Percentiles rank a stretch among this genome's conserved stretches.
phyloP scores from a whole-genome alignment of 164 flowering plant species.

The Aristolochia fimbriata region DNA sequence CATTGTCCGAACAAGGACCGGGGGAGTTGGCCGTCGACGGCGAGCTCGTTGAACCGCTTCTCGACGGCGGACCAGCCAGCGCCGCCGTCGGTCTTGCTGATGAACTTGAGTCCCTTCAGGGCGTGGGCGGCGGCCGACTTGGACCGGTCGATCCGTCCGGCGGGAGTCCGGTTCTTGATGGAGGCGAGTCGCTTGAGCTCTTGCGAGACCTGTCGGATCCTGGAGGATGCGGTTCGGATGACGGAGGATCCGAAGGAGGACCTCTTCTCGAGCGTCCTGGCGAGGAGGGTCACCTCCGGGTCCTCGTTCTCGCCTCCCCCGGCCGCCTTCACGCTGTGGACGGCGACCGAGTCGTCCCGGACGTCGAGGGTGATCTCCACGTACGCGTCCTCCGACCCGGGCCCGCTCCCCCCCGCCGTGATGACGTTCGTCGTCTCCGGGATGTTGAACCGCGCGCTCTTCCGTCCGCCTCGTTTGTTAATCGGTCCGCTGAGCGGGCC shows the following conservation, averaged over 20 bases:
- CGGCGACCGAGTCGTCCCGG: conserved; percentile 46
- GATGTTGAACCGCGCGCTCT: conserved; percentile 46
- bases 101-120: conserved; percentile 80
- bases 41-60: conserved; percentile 30
- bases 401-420: conserved; percentile 1
- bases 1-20: conserved; percentile 40
- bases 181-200: conserved; percentile 50
- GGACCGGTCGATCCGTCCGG: conserved; percentile 36
- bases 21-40: conserved; percentile 29
- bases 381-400: conserved; percentile 20
- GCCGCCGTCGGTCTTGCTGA: conserved; percentile 48
- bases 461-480: conserved; percentile 28
- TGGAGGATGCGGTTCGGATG: conserved; percentile 31
- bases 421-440: conserved; percentile 17
- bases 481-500: conserved; percentile 34
- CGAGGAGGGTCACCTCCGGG: conserved; percentile 37
- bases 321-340: conserved; percentile 53
- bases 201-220: conserved; percentile 48
- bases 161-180: conserved; percentile 12
- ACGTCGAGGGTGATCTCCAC: conserved; percentile 64
- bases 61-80: conserved; percentile 61
- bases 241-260: conserved; percentile 30
- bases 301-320: conserved; percentile 28
- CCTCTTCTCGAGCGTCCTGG: conserved; percentile 36
- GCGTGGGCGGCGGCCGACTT: conserved; percentile 84